phyloP scores from a whole-genome alignment of 2,329 filamentous ascomycete genomes.

The Escovopsis sp. region DNA sequence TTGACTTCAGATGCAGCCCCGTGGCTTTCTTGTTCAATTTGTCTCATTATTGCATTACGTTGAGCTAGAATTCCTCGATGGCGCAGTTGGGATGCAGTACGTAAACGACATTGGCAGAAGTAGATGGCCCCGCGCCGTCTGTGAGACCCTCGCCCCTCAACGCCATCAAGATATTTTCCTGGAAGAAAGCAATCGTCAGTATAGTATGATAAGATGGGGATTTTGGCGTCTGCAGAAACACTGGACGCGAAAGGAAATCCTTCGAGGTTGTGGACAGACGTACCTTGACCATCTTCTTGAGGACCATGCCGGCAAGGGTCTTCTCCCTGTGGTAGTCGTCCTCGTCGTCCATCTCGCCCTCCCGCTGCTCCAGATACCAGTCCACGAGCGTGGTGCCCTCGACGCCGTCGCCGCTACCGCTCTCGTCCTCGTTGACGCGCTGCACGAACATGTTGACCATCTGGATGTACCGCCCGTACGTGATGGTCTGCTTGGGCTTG shows the following conservation, averaged over 20 bases:
- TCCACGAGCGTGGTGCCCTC: conserved; percentile 66
- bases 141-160: conserved; percentile 48
- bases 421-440: conserved; percentile 72
- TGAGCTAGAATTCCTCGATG: conserved; percentile 44
- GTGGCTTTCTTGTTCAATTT: too few species aligned
- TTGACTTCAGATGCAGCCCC: too few species aligned
- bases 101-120: conserved; percentile 45
- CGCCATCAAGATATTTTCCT: conserved; percentile 81
- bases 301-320: conserved; percentile 62
- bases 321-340: conserved; percentile 69
- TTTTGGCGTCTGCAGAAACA: too few species aligned
- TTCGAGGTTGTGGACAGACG: conserved; percentile 14
- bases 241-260: neutral
- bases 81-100: conserved; percentile 91
- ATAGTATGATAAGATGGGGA: neutral
- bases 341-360: conserved; percentile 65
- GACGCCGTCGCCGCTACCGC: conserved; percentile 62
- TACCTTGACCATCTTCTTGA: conserved; percentile 95
- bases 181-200: conserved; percentile 31
- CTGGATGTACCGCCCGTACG: conserved; percentile 84
- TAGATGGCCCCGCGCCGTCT: conserved; percentile 30
- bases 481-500: conserved; percentile 68
- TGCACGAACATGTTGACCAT: conserved; percentile 80
- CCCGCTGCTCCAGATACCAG: conserved; percentile 88
- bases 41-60: too few species aligned